phyloP scores from a whole-genome alignment of 2,329 filamentous ascomycete species.

The Pyricularia pennisetigena region DNA sequence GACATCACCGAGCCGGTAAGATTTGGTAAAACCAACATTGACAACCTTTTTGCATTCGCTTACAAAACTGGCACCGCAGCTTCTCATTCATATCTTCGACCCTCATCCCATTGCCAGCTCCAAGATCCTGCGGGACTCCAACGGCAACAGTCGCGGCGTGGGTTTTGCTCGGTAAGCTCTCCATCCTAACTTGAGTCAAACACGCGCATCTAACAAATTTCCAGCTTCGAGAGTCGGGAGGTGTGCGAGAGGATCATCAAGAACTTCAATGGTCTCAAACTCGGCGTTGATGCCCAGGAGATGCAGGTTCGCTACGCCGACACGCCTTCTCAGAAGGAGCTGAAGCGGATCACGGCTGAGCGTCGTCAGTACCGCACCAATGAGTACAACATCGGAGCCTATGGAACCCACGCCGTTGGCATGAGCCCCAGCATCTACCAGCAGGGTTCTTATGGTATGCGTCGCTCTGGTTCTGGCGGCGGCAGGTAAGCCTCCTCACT shows the following conservation, averaged over 20 bases:
- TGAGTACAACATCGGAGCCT: conserved; percentile 76
- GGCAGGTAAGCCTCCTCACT: not conserved
- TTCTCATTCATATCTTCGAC: conserved; percentile 68
- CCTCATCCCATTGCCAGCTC: conserved; percentile 81
- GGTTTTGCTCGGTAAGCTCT: conserved; percentile 80
- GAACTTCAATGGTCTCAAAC: conserved; percentile 70
- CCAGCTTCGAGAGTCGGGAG: conserved; percentile 79
- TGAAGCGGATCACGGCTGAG: conserved; percentile 93
- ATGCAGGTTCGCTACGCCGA: conserved; percentile 95
- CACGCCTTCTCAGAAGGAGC: conserved; percentile 89
- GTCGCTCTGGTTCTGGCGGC: conserved; percentile 13
- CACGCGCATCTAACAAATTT: not conserved
- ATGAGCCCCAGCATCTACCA: conserved; percentile 38
- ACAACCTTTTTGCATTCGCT: conserved; percentile 1
- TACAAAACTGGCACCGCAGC: conserved; percentile 31
- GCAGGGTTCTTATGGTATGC: conserved; percentile 24
- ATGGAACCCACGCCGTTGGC: conserved; percentile 52
- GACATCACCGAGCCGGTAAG: conserved; percentile 81
- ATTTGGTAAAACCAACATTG: not conserved
- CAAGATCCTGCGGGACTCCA: conserved; percentile 86
- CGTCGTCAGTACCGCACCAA: conserved; percentile 92
- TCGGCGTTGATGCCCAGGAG: conserved; percentile 70
- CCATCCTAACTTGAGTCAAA: not conserved
- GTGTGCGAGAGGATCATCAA: conserved; percentile 84
- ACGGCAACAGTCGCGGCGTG: conserved; percentile 90